Evolutionary conservation across 345 rosid species (phyloP), one percentile per base, ranked within the genome.

Genomic region (Anacardium occidentale): DNA sequence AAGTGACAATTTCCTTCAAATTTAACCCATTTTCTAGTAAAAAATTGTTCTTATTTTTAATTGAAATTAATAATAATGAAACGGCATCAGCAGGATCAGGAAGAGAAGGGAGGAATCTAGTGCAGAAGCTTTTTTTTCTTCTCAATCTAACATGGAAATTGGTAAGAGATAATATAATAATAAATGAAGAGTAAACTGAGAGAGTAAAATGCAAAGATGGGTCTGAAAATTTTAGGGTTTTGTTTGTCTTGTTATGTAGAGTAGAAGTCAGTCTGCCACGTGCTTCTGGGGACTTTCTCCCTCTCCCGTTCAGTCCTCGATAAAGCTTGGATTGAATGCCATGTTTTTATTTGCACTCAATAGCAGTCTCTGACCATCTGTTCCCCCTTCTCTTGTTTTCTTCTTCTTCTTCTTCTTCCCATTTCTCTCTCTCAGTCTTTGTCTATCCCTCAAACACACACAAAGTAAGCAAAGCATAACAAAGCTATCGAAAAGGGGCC

Each of bases 221-320:
- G 53, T 69, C 40, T 9, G 42, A 56, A 69, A 40, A 21, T 7
- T 4, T 56, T 56, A 14, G 63, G 72, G 63, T 55, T 69, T 69
- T 42, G 62, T 14, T 55, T 42, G 72, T 69, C 71, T 34, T 20
- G 21, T 48, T 17, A 20, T 54, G 29, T 5, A 10, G 2, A 59
- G 42, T 50, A 18, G 1, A 76, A 81, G 86, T 84, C 91, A 88
- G 91, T 76, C 48, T 69, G 75, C 82, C 89, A 87, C 87, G 91
- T 87, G 91, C 89, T 79, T 57, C 80, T 80, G 79, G 87, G 85
- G 77, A 87, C 80, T 80, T 85, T 77, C 77, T 56, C 81, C 81
- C 17, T 70, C 64, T 69, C 62, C 74, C 47, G 62, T 50, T 81
- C 65, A 62, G 51, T 66, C 77, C 80, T 12, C 22, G 62, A 72